These are phyloP conservation scores for Neopestalotiopsis clavispora DNA, from an alignment of 2,329 filamentous ascomycete genomes.

Conservation along the genomic window DNA sequence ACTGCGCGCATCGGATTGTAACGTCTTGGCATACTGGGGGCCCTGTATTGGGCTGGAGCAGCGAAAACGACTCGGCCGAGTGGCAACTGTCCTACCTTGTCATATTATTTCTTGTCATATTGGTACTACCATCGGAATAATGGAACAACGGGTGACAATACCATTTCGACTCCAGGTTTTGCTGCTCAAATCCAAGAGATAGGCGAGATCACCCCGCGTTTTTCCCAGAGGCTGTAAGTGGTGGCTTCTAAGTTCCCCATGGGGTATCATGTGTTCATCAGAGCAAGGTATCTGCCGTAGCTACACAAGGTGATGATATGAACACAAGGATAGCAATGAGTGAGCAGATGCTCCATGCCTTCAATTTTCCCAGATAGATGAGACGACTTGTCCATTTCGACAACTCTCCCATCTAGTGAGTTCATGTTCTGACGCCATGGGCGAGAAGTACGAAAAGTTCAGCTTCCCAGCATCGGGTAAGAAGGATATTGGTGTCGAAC, in stretches of 20 bases:
- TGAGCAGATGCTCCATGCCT: not conserved
- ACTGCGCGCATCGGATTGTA: not conserved
- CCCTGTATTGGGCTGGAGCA: not conserved
- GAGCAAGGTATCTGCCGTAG: not conserved
- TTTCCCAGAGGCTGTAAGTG: not conserved
- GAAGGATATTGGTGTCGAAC: not conserved
- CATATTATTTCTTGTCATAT: not conserved
- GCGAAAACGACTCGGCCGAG: not conserved
- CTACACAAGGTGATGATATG: not conserved
- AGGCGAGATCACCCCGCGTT: not conserved
- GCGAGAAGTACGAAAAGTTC: conserved; percentile 3
- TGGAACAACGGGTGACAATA: not conserved
- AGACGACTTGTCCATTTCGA: not conserved
- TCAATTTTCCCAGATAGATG: not conserved
- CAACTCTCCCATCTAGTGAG: not conserved
- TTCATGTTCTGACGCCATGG: not conserved
- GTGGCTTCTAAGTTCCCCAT: not conserved
- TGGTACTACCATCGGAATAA: not conserved
- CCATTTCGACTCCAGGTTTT: not conserved
- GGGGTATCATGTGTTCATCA: not conserved
- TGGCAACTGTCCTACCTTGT: not conserved
- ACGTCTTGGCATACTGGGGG: not conserved
- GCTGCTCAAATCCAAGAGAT: not conserved
- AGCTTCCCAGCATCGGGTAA: not conserved
- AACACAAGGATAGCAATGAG: not conserved